These are phyloP conservation scores for Fusarium heterosporum DNA, from an alignment of 2,329 filamentous ascomycete species.

Conservation along the genomic window DNA sequence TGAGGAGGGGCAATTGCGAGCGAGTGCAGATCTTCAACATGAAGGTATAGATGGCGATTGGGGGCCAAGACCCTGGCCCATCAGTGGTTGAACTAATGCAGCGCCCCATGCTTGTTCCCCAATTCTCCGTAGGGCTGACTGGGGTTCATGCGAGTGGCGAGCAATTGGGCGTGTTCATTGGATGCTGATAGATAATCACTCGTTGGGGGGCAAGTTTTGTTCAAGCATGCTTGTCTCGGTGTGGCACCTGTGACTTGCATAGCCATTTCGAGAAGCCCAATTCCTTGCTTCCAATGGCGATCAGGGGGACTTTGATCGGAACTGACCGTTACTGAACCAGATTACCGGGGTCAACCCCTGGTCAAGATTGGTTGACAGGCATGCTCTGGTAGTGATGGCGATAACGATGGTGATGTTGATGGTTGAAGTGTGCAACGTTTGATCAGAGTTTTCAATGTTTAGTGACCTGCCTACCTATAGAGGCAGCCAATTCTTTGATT, in stretches of 20 bases:
- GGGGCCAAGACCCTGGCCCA: slow-evolving; percentile 40
- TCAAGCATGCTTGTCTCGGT: slow-evolving; percentile 15
- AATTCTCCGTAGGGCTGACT: slow-evolving; percentile 43
- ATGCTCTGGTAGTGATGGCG: background rate
- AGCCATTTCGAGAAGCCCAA: slow-evolving; percentile 18
- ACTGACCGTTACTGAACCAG: slow-evolving; percentile 17
- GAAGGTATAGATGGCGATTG: slow-evolving; percentile 35
- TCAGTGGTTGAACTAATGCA: slow-evolving; percentile 46
- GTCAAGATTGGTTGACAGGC: background rate
- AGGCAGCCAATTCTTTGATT: slow-evolving; percentile 14
- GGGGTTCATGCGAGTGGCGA: slow-evolving; percentile 32
- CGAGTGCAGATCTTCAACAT: slow-evolving; percentile 38
- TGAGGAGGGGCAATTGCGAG: slow-evolving; percentile 27
- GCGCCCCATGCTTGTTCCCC: slow-evolving; percentile 34
- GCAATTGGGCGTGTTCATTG: slow-evolving; percentile 25
- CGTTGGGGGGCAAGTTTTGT: slow-evolving; percentile 13
- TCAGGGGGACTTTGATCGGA: slow-evolving; percentile 21
- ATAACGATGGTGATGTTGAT: background rate
- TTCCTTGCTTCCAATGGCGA: slow-evolving; percentile 16
- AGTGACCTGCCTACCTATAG: slow-evolving; percentile 6
- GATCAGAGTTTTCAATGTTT: slow-evolving; percentile 18
- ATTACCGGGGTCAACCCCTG: slow-evolving; percentile 14
- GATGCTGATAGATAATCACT: slow-evolving; percentile 4
- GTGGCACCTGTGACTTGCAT: slow-evolving; percentile 24
- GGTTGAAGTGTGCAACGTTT: slow-evolving; percentile 16